Percentiles rank a stretch among this genome's conserved stretches.
These are phyloP conservation scores for Passiflora organensis DNA, from an alignment of 345 rosid species.

Conservation along the genomic window DNA sequence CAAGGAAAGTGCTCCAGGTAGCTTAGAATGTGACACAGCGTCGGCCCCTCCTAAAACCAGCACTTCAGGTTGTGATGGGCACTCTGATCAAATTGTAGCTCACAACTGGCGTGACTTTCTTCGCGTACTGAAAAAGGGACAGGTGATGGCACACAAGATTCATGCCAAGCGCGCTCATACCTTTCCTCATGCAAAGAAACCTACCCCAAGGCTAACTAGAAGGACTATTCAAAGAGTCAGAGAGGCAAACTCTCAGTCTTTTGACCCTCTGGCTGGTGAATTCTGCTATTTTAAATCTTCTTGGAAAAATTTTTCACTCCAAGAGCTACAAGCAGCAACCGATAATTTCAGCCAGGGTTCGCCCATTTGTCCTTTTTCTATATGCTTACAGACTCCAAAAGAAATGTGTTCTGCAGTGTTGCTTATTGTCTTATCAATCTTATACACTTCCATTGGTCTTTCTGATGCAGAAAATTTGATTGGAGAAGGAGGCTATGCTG, in stretches of 20 bases:
- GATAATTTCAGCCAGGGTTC: conserved; percentile 65
- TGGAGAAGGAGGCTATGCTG: conserved; percentile 93
- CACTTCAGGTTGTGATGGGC: conserved; percentile 50
- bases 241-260: conserved; percentile 39
- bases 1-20: conserved; percentile 11
- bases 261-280: conserved; percentile 50
- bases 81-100: conserved; percentile 8
- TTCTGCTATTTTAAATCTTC: conserved; percentile 54
- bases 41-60: conserved; percentile 23
- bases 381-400: too few species aligned
- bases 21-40: conserved; percentile 25
- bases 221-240: conserved; percentile 58
- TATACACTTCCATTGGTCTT: background rate
- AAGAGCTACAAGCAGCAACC: conserved; percentile 68
- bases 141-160: too few species aligned
- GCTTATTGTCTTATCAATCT: too few species aligned
- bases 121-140: conserved; percentile 57
- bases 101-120: conserved; percentile 55
- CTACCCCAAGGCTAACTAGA: conserved; percentile 57
- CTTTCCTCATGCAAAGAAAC: conserved; percentile 33
- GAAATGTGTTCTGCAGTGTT: too few species aligned
- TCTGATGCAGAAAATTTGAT: conserved; percentile 59
- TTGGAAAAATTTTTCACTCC: conserved; percentile 71
- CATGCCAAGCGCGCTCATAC: conserved; percentile 29
- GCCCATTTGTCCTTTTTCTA: conserved; percentile 3